A percentile compares a stretch with the other conserved stretches of the same genome.
phyloP scores from a whole-genome alignment of 257 asterid species.

The Jaltomata sinuosa region DNA sequence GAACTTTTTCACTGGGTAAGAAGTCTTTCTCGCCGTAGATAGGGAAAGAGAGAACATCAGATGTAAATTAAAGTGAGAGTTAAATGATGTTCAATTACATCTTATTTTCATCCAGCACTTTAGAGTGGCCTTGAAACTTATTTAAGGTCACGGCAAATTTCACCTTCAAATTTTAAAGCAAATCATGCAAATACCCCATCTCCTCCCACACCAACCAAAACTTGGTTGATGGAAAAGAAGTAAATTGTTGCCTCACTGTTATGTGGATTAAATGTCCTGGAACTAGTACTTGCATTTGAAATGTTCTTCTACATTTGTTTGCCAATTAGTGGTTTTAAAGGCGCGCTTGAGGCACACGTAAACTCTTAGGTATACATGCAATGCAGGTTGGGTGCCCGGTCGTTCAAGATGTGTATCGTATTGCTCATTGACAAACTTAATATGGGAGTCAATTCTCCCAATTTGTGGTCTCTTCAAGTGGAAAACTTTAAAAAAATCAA shows the following conservation, averaged over 20 bases:
- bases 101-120: neutral
- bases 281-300: neutral
- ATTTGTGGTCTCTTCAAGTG: neutral
- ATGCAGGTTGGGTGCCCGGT: neutral
- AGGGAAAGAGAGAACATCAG: neutral
- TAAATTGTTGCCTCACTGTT: neutral
- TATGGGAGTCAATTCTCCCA: neutral
- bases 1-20: neutral
- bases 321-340: neutral
- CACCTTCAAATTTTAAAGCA: neutral
- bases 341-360: neutral
- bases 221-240: neutral
- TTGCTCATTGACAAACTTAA: neutral
- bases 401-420: neutral
- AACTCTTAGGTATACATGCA: neutral
- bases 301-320: neutral
- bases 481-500: neutral
- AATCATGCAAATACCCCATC: neutral
- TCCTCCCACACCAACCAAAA: neutral
- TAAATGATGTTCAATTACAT: neutral
- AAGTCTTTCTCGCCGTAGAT: neutral
- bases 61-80: neutral
- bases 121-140: neutral
- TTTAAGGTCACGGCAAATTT: neutral
- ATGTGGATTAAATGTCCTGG: neutral